A percentile compares a stretch with the other conserved stretches of the same genome.
Evolutionary conservation across 2,329 filamentous ascomycete genomes (phyloP).

Genomic region (Balansia obtecta): DNA sequence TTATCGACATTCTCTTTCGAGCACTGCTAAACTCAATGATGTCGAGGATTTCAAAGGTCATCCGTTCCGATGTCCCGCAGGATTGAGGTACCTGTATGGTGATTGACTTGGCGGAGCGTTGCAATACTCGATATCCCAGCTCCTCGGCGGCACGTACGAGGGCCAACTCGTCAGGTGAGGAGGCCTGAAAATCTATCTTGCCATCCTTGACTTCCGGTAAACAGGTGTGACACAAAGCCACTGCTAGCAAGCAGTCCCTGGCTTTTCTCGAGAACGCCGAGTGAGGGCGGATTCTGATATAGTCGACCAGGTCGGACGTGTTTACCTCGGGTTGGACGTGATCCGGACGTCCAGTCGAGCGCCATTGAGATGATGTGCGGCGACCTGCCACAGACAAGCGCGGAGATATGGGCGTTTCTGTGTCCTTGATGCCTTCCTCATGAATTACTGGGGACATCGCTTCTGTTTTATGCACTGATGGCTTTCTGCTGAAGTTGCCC

Average conservation of each 20-base stretch:
- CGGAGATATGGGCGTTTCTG: slow-evolving; percentile 15
- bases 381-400: slow-evolving; percentile 23
- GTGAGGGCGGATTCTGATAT: slow-evolving; percentile 62
- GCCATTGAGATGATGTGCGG: slow-evolving; percentile 37
- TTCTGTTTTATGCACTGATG: slow-evolving; percentile 17
- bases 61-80: slow-evolving; percentile 30
- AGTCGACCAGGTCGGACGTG: slow-evolving; percentile 66
- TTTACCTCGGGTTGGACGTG: slow-evolving; percentile 43
- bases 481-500: slow-evolving; percentile 9
- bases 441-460: slow-evolving; percentile 18
- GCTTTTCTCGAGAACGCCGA: slow-evolving; percentile 68
- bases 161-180: slow-evolving; percentile 82
- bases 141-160: slow-evolving; percentile 77
- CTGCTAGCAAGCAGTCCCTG: slow-evolving; percentile 68
- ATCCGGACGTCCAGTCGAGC: slow-evolving; percentile 34
- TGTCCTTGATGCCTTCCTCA: slow-evolving; percentile 14
- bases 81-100: slow-evolving; percentile 32
- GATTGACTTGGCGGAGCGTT: slow-evolving; percentile 60
- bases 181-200: slow-evolving; percentile 69
- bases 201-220: slow-evolving; percentile 66
- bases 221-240: slow-evolving; percentile 86
- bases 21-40: slow-evolving; percentile 85
- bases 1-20: slow-evolving; percentile 80
- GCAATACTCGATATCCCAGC: slow-evolving; percentile 65
- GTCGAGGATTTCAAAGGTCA: slow-evolving; percentile 69